Evolutionary conservation across 2,329 filamentous ascomycete genomes (phyloP).

Genomic region (Calcarisporium arbuscula): DNA sequence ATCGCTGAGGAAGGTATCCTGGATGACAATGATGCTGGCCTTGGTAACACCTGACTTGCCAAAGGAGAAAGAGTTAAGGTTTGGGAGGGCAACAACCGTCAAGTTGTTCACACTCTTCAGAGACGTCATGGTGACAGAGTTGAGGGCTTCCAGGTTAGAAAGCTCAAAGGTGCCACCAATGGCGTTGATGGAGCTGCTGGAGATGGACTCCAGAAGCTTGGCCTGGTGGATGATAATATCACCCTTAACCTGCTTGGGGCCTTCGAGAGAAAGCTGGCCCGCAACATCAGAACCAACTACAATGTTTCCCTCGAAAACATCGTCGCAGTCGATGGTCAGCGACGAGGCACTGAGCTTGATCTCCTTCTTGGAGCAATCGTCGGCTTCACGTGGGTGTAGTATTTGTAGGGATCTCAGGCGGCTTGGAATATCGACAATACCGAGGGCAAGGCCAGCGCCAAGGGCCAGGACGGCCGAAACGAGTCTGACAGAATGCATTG

Average conservation of each 20-base stretch:
- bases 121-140: conserved; percentile 56
- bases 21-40: conserved; percentile 65
- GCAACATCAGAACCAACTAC: conserved; percentile 52
- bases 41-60: conserved; percentile 53
- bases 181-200: conserved; percentile 51
- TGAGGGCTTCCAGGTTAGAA: conserved; percentile 61
- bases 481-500: conserved; percentile 40
- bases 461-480: conserved; percentile 40
- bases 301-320: conserved; percentile 63
- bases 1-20: conserved; percentile 76
- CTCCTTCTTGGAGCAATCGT: no score
- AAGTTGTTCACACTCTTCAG: conserved; percentile 63
- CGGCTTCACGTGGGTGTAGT: no score
- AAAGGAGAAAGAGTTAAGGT: conserved; percentile 43
- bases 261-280: conserved; percentile 55
- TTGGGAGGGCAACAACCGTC: conserved; percentile 65
- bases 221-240: conserved; percentile 57
- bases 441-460: conserved; percentile 32
- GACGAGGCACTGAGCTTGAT: conserved; percentile 61
- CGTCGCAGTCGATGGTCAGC: conserved; percentile 57
- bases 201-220: conserved; percentile 52
- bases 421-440: no score
- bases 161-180: conserved; percentile 69
- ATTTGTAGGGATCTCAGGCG: no score
- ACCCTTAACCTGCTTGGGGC: conserved; percentile 50